These are phyloP conservation scores for Candida palmyrensis DNA, from an alignment of 805 yeast genomes.

Conservation along the genomic window DNA sequence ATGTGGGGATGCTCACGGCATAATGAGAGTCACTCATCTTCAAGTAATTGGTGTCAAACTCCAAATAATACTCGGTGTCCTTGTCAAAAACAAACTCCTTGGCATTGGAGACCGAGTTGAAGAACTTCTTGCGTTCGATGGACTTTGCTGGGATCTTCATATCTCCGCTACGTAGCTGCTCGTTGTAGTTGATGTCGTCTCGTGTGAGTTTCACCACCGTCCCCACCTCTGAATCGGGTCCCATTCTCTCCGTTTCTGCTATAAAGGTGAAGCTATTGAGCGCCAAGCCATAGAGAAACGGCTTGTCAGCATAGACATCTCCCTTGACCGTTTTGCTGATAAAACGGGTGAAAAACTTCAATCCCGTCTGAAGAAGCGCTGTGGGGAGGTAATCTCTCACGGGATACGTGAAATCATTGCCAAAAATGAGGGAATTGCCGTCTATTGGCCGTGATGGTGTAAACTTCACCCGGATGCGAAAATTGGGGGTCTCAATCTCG, in stretches of 20 bases:
- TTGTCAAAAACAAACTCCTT: slow-evolving; percentile 35
- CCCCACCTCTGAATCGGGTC: slow-evolving; percentile 3
- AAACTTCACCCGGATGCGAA: slow-evolving; percentile 31
- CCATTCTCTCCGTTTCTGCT: slow-evolving; percentile 15
- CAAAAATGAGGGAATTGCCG: slow-evolving; percentile 57
- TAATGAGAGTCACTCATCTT: slow-evolving; percentile 47
- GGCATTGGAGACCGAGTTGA: slow-evolving; percentile 34
- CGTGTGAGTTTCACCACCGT: background rate
- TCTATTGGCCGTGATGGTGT: slow-evolving; percentile 38
- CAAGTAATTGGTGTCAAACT: slow-evolving; percentile 51
- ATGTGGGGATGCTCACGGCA: slow-evolving; percentile 47
- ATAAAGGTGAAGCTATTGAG: slow-evolving; percentile 52
- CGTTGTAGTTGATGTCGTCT: slow-evolving; percentile 12
- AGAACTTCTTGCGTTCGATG: slow-evolving; percentile 39
- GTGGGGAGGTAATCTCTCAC: slow-evolving; percentile 55
- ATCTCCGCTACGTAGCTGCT: slow-evolving; percentile 21
- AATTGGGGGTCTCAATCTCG: slow-evolving; percentile 17
- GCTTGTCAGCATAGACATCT: slow-evolving; percentile 55
- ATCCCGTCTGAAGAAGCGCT: slow-evolving; percentile 41
- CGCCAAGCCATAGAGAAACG: slow-evolving; percentile 59
- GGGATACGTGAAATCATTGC: slow-evolving; percentile 63
- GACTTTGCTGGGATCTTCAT: slow-evolving; percentile 27
- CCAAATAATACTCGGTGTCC: slow-evolving; percentile 38
- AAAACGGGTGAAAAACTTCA: slow-evolving; percentile 49
- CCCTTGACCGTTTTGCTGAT: slow-evolving; percentile 65